These are phyloP conservation scores for Tolypocladium sp. DNA, from an alignment of 2,329 filamentous ascomycete species.

Conservation along the genomic window DNA sequence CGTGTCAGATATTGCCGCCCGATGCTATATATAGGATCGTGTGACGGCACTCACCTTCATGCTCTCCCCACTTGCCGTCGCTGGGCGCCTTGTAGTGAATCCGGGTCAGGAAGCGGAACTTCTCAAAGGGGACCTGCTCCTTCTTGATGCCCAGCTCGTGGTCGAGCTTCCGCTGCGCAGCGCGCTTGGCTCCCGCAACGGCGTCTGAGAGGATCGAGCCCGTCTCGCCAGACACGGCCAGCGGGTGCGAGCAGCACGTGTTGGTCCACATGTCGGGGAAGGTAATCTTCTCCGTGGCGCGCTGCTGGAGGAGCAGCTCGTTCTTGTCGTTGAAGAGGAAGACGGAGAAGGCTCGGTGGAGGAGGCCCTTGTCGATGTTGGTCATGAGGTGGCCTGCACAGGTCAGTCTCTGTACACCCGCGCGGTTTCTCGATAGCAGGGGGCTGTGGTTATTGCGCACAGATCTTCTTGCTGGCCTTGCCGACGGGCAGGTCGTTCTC, in stretches of 20 bases:
- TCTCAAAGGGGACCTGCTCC: slow-evolving; percentile 79
- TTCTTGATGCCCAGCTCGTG: slow-evolving; percentile 91
- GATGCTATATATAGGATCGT: no score
- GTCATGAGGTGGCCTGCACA: slow-evolving; percentile 86
- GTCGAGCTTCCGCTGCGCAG: slow-evolving; percentile 85
- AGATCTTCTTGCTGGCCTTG: slow-evolving; percentile 95
- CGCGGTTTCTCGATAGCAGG: neutral
- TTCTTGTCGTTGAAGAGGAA: slow-evolving; percentile 96
- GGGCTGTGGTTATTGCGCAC: slow-evolving; percentile 38
- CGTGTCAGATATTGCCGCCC: neutral
- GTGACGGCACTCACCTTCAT: slow-evolving; percentile 65
- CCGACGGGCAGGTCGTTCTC: slow-evolving; percentile 88
- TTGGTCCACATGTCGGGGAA: slow-evolving; percentile 99
- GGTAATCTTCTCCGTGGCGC: slow-evolving; percentile 93
- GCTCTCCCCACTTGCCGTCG: slow-evolving; percentile 97
- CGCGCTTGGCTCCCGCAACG: slow-evolving; percentile 78
- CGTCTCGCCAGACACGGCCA: slow-evolving; percentile 86
- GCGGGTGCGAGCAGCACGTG: slow-evolving; percentile 96
- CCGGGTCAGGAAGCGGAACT: slow-evolving; percentile 88
- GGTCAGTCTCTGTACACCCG: neutral
- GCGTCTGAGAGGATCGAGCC: slow-evolving; percentile 73
- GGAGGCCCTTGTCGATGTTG: slow-evolving; percentile 91
- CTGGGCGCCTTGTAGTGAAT: slow-evolving; percentile 98
- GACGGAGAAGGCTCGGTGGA: slow-evolving; percentile 95
- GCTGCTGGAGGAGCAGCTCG: slow-evolving; percentile 87